phyloP scores from a whole-genome alignment of 768 basidiomycete species.

The Agaricus sinodeliciosus region DNA sequence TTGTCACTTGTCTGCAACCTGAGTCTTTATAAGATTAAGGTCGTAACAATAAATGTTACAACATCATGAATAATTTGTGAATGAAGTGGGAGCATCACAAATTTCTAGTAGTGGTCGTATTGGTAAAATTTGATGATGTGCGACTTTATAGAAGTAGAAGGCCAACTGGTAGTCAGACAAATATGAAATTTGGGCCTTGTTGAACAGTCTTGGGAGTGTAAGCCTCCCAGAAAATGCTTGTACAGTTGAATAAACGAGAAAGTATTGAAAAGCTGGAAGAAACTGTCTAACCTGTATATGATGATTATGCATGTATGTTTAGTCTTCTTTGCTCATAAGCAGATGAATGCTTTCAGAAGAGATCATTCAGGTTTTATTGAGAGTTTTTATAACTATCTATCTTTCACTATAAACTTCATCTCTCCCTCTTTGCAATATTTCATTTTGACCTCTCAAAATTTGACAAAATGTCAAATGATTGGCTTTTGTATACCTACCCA shows the following conservation, averaged over 20 bases:
- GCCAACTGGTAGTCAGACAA: conserved; percentile 22
- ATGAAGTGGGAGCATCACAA: conserved; percentile 48
- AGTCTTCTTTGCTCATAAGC: conserved; percentile 33
- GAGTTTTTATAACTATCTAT: background rate
- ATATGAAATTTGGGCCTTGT: conserved; percentile 69
- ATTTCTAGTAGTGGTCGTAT: conserved; percentile 45
- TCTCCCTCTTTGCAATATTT: no score
- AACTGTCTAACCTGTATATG: conserved; percentile 80
- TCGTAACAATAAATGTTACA: conserved; percentile 76
- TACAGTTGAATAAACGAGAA: conserved; percentile 83
- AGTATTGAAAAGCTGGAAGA: conserved; percentile 86
- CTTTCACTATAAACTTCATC: no score
- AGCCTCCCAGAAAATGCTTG: conserved; percentile 66
- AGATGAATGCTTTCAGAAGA: background rate
- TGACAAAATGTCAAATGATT: no score
- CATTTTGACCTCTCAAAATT: no score
- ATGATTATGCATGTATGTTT: conserved; percentile 82
- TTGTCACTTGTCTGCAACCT: no score
- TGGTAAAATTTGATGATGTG: conserved; percentile 33
- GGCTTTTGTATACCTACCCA: no score
- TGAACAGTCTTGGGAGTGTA: conserved; percentile 51
- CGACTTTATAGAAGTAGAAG: conserved; percentile 30
- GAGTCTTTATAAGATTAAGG: no score
- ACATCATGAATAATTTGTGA: conserved; percentile 54
- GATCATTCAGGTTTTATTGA: no score